These are phyloP conservation scores for Pholiota adiposa DNA, from an alignment of 1,284 basidiomycete species.

Conservation along the genomic window DNA sequence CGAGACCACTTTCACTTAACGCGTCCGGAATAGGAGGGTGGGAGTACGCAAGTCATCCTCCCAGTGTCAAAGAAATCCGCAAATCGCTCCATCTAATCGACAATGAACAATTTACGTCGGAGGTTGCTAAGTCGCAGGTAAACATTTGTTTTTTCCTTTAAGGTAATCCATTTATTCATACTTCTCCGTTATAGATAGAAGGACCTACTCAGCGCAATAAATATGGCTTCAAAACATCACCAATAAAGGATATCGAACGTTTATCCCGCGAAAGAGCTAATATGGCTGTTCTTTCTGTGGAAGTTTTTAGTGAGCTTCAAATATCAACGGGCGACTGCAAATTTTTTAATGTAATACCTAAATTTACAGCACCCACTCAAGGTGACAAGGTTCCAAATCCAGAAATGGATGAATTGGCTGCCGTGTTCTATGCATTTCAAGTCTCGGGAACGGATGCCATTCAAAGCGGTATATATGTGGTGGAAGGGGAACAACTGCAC, in stretches of 20 bases:
- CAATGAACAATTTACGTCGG: conserved; percentile 20
- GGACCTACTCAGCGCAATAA: conserved; percentile 77
- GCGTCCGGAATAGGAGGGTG: conserved; percentile 58
- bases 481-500: conserved; percentile 46
- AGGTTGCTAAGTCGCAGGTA: conserved; percentile 60
- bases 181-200: conserved; percentile 57
- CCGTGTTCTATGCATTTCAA: conserved; percentile 54
- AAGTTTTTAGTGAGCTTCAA: conserved; percentile 73
- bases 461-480: conserved; percentile 65
- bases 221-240: conserved; percentile 68
- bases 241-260: conserved; percentile 38
- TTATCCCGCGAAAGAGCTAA: conserved; percentile 66
- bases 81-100: conserved; percentile 51
- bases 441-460: conserved; percentile 29
- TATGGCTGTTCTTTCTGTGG: conserved; percentile 85
- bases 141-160: not conserved
- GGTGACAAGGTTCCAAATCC: conserved; percentile 73
- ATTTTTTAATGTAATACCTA: not conserved
- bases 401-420: conserved; percentile 69
- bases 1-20: conserved; percentile 14
- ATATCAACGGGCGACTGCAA: not conserved
- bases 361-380: conserved; percentile 62
- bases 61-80: conserved; percentile 53
- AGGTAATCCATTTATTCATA: not conserved
- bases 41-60: conserved; percentile 78